phyloP scores from a whole-genome alignment of 495 filamentous ascomycete species.

The Parathielavia appendiculata region DNA sequence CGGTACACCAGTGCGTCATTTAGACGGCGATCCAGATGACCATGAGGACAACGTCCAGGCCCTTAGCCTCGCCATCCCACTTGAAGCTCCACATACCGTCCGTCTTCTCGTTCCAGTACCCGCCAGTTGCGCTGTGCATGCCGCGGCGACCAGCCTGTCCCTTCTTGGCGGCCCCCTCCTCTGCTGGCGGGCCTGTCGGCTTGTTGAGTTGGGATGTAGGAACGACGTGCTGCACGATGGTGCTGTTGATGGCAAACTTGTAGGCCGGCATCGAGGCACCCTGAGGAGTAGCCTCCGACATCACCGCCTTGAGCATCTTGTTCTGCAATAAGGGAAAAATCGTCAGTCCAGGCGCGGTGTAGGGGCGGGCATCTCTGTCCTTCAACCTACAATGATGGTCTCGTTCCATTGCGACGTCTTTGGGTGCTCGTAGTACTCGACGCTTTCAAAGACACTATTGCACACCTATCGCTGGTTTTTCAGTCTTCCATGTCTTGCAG shows the following conservation, averaged over 20 bases:
- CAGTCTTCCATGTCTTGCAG: slow-evolving; percentile 8
- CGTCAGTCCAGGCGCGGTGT: not conserved
- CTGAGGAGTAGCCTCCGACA: slow-evolving; percentile 68
- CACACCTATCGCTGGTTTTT: slow-evolving; percentile 60
- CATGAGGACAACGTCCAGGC: slow-evolving; percentile 86
- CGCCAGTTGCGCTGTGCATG: slow-evolving; percentile 92
- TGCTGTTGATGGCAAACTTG: slow-evolving; percentile 95
- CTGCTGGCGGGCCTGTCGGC: slow-evolving; percentile 19
- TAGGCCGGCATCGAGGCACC: slow-evolving; percentile 50
- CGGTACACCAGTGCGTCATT: not conserved
- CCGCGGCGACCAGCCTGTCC: slow-evolving; percentile 72
- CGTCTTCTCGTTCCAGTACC: slow-evolving; percentile 95
- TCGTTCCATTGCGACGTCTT: slow-evolving; percentile 81
- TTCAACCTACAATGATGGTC: slow-evolving; percentile 71
- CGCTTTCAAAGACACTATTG: slow-evolving; percentile 63
- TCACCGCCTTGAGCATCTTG: slow-evolving; percentile 76
- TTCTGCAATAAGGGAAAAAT: slow-evolving; percentile 50
- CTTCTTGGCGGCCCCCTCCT: slow-evolving; percentile 48
- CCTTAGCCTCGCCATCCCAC: slow-evolving; percentile 77
- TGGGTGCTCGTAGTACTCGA: slow-evolving; percentile 74
- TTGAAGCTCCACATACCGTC: slow-evolving; percentile 99
- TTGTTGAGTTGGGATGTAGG: slow-evolving; percentile 52
- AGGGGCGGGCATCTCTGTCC: not conserved
- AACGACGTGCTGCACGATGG: slow-evolving; percentile 86
- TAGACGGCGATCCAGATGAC: slow-evolving; percentile 79